These are phyloP conservation scores for Schrenkiella parvula DNA, from an alignment of 345 rosid genomes.

Conservation along the genomic window DNA sequence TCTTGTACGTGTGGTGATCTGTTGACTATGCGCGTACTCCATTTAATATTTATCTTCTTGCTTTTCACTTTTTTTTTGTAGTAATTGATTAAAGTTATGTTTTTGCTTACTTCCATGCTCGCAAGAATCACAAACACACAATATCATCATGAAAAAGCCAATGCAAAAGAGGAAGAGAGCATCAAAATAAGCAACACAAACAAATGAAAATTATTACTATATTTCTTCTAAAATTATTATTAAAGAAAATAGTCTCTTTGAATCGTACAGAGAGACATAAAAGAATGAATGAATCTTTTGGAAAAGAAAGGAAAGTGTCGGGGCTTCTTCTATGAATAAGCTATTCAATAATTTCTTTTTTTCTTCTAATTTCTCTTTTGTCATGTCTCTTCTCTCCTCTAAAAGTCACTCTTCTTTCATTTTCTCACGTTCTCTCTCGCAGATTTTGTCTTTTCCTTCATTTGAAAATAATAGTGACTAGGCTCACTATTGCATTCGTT, in stretches of 20 bases:
- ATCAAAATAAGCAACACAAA: constrained; percentile 22
- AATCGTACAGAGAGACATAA: constrained; percentile 30
- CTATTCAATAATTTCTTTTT: constrained; percentile 1
- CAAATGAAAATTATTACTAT: not conserved
- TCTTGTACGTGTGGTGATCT: constrained; percentile 28
- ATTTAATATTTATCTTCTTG: constrained; percentile 10
- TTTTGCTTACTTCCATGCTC: constrained; percentile 35
- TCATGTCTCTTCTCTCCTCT: constrained; percentile 27
- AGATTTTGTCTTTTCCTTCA: not conserved
- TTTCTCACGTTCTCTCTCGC: constrained; percentile 19
- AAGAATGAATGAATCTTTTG: constrained; percentile 29
- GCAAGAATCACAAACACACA: constrained; percentile 25
- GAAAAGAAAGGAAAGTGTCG: constrained; percentile 21
- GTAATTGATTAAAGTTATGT: constrained; percentile 14
- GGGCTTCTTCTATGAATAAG: constrained; percentile 33
- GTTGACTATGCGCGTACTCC: constrained; percentile 21
- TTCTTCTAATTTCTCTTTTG: not conserved
- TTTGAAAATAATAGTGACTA: constrained; percentile 7
- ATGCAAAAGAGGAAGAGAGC: constrained; percentile 10
- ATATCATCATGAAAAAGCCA: constrained; percentile 26
- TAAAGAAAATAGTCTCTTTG: constrained; percentile 17
- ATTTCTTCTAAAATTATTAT: not conserved
- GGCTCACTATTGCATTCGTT: not conserved
- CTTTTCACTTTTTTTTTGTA: constrained; percentile 18
- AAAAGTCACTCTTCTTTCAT: constrained; percentile 30